phyloP scores from a whole-genome alignment of 306 rosid genomes.

The Trifolium repens region DNA sequence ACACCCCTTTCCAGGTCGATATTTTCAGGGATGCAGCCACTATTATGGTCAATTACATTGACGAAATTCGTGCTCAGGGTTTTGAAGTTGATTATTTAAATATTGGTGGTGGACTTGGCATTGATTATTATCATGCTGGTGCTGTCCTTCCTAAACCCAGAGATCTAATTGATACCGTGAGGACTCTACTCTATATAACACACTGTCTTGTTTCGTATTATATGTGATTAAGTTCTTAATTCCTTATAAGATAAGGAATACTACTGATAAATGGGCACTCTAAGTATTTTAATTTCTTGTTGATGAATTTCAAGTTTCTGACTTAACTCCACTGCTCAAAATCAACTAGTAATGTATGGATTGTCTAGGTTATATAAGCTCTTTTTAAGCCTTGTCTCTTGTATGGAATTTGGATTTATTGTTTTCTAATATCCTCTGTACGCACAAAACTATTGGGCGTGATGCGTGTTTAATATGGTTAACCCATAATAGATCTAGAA shows the following conservation, averaged over 20 bases:
- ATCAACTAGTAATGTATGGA: too few species aligned
- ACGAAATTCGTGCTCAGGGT: slow-evolving; percentile 85
- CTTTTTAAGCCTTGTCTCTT: too few species aligned
- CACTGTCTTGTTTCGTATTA: slow-evolving; percentile 1
- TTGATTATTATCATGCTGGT: slow-evolving; percentile 87
- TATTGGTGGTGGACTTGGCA: slow-evolving; percentile 97
- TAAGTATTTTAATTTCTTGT: not conserved
- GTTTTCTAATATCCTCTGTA: not conserved
- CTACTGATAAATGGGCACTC: slow-evolving; percentile 9
- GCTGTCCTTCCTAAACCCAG: slow-evolving; percentile 85
- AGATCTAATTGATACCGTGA: slow-evolving; percentile 88
- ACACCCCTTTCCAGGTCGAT: slow-evolving; percentile 63
- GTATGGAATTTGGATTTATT: too few species aligned
- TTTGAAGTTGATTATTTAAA: slow-evolving; percentile 84
- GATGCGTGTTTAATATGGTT: not conserved
- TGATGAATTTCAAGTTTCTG: not conserved
- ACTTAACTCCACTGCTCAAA: too few species aligned
- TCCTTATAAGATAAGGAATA: slow-evolving; percentile 22
- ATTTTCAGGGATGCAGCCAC: slow-evolving; percentile 91
- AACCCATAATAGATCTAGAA: not conserved
- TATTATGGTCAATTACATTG: slow-evolving; percentile 90
- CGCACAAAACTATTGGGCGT: not conserved
- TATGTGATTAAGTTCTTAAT: slow-evolving; percentile 5
- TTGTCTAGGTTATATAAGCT: too few species aligned
- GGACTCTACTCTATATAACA: slow-evolving; percentile 37